These are phyloP conservation scores for Tylopilus sp. DNA, from an alignment of 1,284 basidiomycete species.

Conservation along the genomic window DNA sequence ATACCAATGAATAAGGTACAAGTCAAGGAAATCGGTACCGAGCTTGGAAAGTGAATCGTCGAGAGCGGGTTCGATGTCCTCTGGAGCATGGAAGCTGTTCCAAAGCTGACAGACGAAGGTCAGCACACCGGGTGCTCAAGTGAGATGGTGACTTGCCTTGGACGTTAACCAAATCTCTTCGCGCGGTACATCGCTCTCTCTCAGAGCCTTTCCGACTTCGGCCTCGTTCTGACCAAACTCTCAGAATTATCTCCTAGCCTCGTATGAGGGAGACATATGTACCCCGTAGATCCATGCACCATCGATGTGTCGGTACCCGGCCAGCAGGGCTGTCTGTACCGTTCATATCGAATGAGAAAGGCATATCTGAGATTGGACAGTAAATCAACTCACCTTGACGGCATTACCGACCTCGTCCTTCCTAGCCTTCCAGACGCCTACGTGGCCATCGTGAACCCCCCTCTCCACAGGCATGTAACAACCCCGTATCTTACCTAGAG, in stretches of 20 bases:
- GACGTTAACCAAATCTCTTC: constrained; percentile 67
- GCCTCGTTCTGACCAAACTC: constrained; percentile 57
- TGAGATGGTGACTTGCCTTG: constrained; percentile 33
- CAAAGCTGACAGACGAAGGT: constrained; percentile 45
- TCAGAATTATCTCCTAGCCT: constrained; percentile 5
- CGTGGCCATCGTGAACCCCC: constrained; percentile 2
- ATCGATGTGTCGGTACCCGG: constrained; percentile 75
- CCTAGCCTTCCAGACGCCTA: constrained; percentile 62
- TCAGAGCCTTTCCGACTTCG: constrained; percentile 71
- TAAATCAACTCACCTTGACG: constrained; percentile 42
- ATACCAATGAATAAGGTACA: constrained; percentile 83
- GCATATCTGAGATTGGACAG: background rate
- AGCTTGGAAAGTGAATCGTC: constrained; percentile 67
- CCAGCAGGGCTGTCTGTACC: constrained; percentile 46
- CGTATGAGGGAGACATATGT: constrained; percentile 5
- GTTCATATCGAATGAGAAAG: constrained; percentile 1
- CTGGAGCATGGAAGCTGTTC: constrained; percentile 64
- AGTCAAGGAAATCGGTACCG: constrained; percentile 74
- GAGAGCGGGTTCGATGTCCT: constrained; percentile 63
- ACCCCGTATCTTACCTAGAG: constrained; percentile 42
- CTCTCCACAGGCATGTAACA: background rate
- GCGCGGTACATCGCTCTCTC: constrained; percentile 52
- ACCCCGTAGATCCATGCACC: constrained; percentile 68
- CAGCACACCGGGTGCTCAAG: background rate
- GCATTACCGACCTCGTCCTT: constrained; percentile 54